Conservation (phyloP, 1,284 basidiomycete species). For the Irpex sp. region DNA sequence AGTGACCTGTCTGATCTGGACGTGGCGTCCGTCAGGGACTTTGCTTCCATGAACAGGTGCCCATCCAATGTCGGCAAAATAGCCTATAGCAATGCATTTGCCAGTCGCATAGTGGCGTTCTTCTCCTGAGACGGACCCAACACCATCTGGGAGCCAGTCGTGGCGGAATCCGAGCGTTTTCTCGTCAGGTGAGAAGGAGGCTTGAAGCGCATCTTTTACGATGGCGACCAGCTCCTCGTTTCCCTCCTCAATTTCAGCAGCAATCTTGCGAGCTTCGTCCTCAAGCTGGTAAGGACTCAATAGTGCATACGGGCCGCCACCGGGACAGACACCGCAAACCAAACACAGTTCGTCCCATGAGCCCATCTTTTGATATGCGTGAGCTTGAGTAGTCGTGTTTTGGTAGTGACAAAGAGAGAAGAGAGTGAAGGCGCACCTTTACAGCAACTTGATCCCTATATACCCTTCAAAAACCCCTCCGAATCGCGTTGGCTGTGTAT, state of each 20-base stretch:
- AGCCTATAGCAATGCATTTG: conserved; percentile 3
- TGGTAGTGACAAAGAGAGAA: not conserved
- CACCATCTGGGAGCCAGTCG: conserved; percentile 5
- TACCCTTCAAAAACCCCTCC: not conserved
- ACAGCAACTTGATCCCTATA: no score
- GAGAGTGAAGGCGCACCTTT: not conserved
- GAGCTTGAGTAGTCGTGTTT: not conserved
- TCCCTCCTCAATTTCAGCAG: not conserved
- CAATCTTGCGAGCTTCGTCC: conserved; percentile 1
- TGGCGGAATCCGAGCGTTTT: not conserved
- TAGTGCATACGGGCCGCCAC: not conserved
- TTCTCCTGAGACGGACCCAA: not conserved
- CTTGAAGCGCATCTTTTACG: not conserved
- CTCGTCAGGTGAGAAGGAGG: not conserved
- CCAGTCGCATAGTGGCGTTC: not conserved
- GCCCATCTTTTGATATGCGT: conserved; percentile 3
- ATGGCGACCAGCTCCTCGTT: not conserved
- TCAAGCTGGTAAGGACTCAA: not conserved
- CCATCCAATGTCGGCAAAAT: conserved; percentile 1
- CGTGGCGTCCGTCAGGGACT: not conserved
- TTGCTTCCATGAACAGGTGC: not conserved
- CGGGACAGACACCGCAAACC: conserved; percentile 2
- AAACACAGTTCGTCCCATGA: conserved; percentile 10
- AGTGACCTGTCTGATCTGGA: conserved; percentile 2
- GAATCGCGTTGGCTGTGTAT: not conserved